Conservation (phyloP, 495 filamentous ascomycete genomes). For the Rhypophila decipiens region DNA sequence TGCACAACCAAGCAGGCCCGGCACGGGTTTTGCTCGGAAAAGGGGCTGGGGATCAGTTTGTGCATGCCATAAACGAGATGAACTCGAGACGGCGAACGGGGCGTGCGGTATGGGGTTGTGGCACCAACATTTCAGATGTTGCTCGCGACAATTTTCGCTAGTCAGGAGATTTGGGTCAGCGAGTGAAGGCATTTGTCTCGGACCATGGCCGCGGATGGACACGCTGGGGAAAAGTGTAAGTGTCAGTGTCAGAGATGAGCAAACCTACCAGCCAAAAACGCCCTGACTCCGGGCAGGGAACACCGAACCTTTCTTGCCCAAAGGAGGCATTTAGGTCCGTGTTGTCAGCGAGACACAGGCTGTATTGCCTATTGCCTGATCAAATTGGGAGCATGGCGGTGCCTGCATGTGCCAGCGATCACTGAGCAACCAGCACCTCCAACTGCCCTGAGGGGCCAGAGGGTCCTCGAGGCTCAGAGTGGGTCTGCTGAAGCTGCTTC, state of each 20-base stretch:
- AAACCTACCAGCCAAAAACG: constrained; percentile 26
- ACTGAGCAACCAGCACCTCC: no score
- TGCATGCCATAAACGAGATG: no score
- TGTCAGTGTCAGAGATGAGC: neutral
- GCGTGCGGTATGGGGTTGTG: neutral
- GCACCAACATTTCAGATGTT: constrained; percentile 39
- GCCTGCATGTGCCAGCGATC: neutral
- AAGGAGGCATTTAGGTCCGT: constrained; percentile 4
- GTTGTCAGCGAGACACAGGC: neutral
- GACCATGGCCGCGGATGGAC: no score
- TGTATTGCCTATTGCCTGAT: neutral
- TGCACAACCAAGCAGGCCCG: no score
- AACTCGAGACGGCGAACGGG: no score
- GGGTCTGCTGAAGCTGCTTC: no score
- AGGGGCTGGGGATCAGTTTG: no score
- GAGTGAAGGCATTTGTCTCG: neutral
- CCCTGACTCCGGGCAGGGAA: constrained; percentile 6
- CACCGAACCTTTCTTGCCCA: neutral
- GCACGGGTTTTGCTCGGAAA: no score
- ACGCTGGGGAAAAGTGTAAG: neutral
- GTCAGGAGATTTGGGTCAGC: neutral
- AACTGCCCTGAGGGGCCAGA: no score
- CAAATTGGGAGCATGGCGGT: neutral
- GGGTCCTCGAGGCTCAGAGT: no score
- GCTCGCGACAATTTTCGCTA: constrained; percentile 40